Base-by-base conservation (phyloP, 176 grass and related monocot genomes). In the Olyra latifolia region DNA sequence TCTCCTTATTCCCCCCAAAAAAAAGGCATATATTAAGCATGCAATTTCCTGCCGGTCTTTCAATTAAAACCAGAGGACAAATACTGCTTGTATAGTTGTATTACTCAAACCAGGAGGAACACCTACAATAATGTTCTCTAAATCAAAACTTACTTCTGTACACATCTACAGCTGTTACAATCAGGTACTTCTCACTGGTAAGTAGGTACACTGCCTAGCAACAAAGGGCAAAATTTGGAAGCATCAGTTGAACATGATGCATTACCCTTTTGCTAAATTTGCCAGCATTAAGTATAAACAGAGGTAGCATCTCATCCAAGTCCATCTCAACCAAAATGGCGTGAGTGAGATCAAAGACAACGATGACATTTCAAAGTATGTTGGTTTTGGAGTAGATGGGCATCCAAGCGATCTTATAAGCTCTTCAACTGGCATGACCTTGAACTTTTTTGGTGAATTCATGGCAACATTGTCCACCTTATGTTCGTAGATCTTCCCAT, bases 401-500 rank as follows among this genome's bases (percentile, higher is more conserved):
- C 89, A 92, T 57, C 91, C 83, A 62, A 97, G 85, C 24, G 88
- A 84, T 73, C 80, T 83, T 40, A 92, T 88, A 25, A 97, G 78
- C 80, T 97, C 94, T 52, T 80, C 80, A 6, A 97, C 49, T 0
- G 65, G 75, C 72, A 94, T 83, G 49, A 97, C 69, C 79, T 42
- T 83, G 45, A 92, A 94, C 53, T 86, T 97, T 11, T 41, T 90
- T 42, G 71, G 82, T 46, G 84, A 80, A 69, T 97, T 94, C 70
- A 55, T 69, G 27, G 91, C 91, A 60, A 97, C 76, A 69, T 97
- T 97, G 62, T 92, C 87, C 27, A 97, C 91, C 58, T 79, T 87
- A 77, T 97, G 94, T 64, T 92, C 79, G 76, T 88, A 92, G 58
- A 97, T 94, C 77, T 92, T 97, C 43, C 91, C 94, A 54, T 90